Evolutionary conservation across 2,329 filamentous ascomycete species (phyloP).

Genomic region (Ophiostoma angusticollis): DNA sequence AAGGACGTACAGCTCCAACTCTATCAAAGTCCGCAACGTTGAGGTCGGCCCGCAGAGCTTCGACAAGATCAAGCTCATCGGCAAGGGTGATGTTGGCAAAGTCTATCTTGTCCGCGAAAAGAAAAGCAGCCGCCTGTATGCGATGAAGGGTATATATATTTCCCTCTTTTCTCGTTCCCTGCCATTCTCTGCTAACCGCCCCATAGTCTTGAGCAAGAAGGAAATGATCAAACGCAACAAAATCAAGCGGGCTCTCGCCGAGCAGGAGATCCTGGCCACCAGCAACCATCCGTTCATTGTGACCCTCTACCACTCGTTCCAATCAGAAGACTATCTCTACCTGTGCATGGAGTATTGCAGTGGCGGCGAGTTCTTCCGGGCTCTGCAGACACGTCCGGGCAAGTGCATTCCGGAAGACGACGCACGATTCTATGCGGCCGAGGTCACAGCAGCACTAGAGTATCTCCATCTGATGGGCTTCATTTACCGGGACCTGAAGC

Average conservation of each 20-base stretch:
- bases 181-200: background rate
- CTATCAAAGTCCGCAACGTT: conserved; percentile 94
- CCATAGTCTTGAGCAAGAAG: conserved; percentile 94
- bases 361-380: conserved; percentile 95
- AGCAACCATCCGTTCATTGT: conserved; percentile 99
- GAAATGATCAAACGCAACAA: conserved; percentile 99
- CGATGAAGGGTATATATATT: conserved; percentile 76
- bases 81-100: conserved; percentile 97
- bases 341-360: conserved; percentile 99
- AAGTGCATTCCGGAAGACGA: conserved; percentile 97
- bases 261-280: conserved; percentile 95
- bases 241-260: conserved; percentile 94
- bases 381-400: conserved; percentile 86
- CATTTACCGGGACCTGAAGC: conserved; percentile 95
- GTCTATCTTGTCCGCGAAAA: conserved; percentile 96
- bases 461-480: conserved; percentile 99
- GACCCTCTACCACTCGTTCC: conserved; percentile 96
- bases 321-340: conserved; percentile 96
- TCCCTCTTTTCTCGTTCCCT: background rate
- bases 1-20: conserved; percentile 96
- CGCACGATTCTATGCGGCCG: conserved; percentile 90
- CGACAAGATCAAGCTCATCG: conserved; percentile 99
- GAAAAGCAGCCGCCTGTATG: conserved; percentile 89
- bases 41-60: conserved; percentile 93
- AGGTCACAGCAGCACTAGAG: conserved; percentile 91